Evolutionary conservation across 106 monocot genomes (phyloP).

Genomic region (Dioscorea alata): DNA sequence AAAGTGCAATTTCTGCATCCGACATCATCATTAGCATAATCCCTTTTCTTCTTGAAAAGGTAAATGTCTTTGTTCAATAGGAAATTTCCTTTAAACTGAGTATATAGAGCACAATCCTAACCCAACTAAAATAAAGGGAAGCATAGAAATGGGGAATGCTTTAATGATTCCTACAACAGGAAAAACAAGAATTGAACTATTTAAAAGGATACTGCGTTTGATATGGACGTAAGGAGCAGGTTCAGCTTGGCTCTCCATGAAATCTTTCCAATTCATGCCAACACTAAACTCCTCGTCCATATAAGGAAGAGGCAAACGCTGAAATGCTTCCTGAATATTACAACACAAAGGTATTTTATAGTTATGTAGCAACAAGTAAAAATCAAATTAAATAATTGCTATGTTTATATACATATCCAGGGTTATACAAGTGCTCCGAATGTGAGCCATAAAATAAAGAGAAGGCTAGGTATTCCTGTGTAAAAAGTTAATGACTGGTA

Average conservation of each 20-base stretch:
- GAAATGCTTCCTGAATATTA: constrained; percentile 70
- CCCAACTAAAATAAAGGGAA: too few relatives aligned
- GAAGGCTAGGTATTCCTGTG: too few relatives aligned
- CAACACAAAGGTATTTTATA: constrained; percentile 7
- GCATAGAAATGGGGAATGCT: not conserved
- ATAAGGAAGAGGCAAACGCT: constrained; percentile 83
- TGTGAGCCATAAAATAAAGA: too few relatives aligned
- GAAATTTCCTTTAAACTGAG: constrained; percentile 4
- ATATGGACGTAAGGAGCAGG: constrained; percentile 82
- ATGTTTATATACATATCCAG: too few relatives aligned
- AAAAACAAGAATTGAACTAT: not conserved
- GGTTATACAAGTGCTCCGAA: too few relatives aligned
- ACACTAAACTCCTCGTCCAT: constrained; percentile 61
- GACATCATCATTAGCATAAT: constrained; percentile 35
- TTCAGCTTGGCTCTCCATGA: constrained; percentile 31
- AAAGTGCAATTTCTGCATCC: constrained; percentile 67
- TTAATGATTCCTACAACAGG: not conserved
- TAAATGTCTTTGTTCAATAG: constrained; percentile 45
- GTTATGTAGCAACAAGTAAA: not conserved
- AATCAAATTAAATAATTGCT: not conserved
- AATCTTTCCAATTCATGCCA: constrained; percentile 46
- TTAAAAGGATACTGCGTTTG: constrained; percentile 86
- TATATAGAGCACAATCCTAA: not conserved
- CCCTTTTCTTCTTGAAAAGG: constrained; percentile 80
- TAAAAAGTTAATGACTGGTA: not conserved